phyloP scores from a whole-genome alignment of 1,284 basidiomycete genomes.

The Chalciporus sp. region DNA sequence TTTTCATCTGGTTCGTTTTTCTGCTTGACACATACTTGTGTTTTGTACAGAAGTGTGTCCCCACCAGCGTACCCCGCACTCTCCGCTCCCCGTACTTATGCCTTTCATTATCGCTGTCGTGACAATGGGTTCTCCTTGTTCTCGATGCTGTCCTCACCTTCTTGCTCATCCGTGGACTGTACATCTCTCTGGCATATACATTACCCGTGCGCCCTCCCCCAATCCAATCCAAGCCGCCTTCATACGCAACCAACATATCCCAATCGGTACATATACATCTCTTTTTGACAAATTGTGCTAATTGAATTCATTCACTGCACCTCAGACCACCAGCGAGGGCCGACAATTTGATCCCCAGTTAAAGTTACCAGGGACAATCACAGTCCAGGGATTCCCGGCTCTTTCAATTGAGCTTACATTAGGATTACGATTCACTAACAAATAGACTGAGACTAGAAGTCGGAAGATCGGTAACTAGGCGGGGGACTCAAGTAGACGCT shows the following conservation, averaged over 20 bases:
- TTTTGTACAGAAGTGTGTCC: constrained; percentile 27
- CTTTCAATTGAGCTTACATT: too few relatives aligned
- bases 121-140: constrained; percentile 21
- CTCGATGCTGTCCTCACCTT: constrained; percentile 24
- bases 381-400: too few relatives aligned
- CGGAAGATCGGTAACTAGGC: too few relatives aligned
- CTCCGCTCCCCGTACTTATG: constrained; percentile 31
- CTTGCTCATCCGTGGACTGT: constrained; percentile 22
- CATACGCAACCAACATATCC: constrained; percentile 1
- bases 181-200: constrained; percentile 20
- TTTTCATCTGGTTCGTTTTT: constrained; percentile 12
- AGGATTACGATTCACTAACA: too few relatives aligned
- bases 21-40: constrained; percentile 24
- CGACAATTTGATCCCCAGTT: too few relatives aligned
- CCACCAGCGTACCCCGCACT: constrained; percentile 26
- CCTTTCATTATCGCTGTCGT: constrained; percentile 32
- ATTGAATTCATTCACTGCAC: constrained; percentile 8
- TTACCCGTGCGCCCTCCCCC: constrained; percentile 23
- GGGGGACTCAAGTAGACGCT: too few relatives aligned
- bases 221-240: constrained; percentile 1
- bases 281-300: constrained; percentile 9
- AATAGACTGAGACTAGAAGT: too few relatives aligned
- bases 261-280: constrained; percentile 14
- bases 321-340: constrained; percentile 12
- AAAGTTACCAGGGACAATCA: too few relatives aligned